A percentile compares a stretch with the other conserved stretches of the same genome.
phyloP scores from a whole-genome alignment of 1,284 basidiomycete genomes.

The Ganoderma leucocontextum region DNA sequence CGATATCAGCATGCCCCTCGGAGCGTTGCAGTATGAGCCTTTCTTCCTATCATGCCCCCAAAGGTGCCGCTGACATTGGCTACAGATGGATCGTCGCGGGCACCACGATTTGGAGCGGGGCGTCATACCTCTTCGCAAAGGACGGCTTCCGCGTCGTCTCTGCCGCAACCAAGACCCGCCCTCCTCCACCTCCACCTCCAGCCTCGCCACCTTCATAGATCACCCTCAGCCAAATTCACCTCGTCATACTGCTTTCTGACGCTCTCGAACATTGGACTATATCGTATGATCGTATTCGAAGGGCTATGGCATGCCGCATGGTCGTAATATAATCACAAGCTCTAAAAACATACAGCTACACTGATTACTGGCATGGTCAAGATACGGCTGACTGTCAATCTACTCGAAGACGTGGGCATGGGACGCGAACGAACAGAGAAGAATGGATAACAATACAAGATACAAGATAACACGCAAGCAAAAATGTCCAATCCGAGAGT shows the following conservation, averaged over 20 bases:
- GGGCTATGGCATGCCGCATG: slow-evolving; percentile 10
- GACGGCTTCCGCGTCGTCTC: slow-evolving; percentile 41
- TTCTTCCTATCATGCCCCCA: not conserved
- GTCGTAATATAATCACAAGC: slow-evolving; percentile 18
- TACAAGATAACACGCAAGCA: slow-evolving; percentile 4
- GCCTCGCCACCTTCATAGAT: slow-evolving; percentile 12
- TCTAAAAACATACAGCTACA: slow-evolving; percentile 17
- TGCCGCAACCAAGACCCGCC: slow-evolving; percentile 21
- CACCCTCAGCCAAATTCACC: not conserved
- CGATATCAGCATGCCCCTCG: slow-evolving; percentile 63
- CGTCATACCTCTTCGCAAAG: slow-evolving; percentile 81
- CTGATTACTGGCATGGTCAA: not conserved
- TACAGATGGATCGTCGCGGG: slow-evolving; percentile 83
- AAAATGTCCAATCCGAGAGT: not conserved
- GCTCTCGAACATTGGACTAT: slow-evolving; percentile 1
- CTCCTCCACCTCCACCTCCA: slow-evolving; percentile 27
- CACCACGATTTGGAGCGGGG: slow-evolving; percentile 93
- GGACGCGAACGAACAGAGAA: slow-evolving; percentile 7
- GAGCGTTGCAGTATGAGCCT: slow-evolving; percentile 68
- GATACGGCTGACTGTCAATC: slow-evolving; percentile 1
- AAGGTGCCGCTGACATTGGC: slow-evolving; percentile 5
- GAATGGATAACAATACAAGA: slow-evolving; percentile 20
- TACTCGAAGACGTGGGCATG: not conserved
- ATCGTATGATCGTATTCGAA: slow-evolving; percentile 6
- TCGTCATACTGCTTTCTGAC: not conserved